Evolutionary conservation across 2,329 filamentous ascomycete species (phyloP), one percentile per base, ranked within the genome.

Genomic region (Pseudogymnoascus sp.): DNA sequence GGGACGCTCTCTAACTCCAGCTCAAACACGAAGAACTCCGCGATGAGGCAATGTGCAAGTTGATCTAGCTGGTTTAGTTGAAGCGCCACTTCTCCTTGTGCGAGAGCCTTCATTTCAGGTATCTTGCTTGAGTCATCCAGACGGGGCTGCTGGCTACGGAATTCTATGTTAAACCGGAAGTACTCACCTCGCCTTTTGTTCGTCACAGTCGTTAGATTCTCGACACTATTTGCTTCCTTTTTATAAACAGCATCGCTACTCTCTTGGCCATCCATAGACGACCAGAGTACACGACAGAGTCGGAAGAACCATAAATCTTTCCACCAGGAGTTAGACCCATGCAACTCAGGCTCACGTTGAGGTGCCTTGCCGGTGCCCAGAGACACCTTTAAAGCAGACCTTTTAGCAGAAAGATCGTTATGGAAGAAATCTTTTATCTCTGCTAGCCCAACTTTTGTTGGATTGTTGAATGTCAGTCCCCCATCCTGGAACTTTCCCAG

Each of bases 401-500:
- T 65, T 59, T 63, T 63, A 17, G 63, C 63, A 8, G 55, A 63
- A 12, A 17, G 15, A 41, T 66, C 60, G 21, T 63, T 51, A 31
- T 62, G 62, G 63, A 36, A 63, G 9, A 66, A 61, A 36, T 59
- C 62, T 31, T 63, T 64, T 36, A 67, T 63, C 65, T 69, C 65
- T 62, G 65, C 62, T 25, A 66, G 44, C 29, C 62, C 60, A 62
- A 68, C 55, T 31, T 65, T 62, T 9, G 66, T 35, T n/a, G 62
- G 66, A 25, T 68, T 67, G 44, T 69, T 68, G 39, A 62, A 58
- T 60, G n/a, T 63, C 13, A 69, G 63, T 12, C 64, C 65, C n/a
- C 64, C 60, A 51, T 69, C 67, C 64, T 69, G 61, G 64, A 69
- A 69, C 15, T 63, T 68, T 44, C 66, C 65, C n/a, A 68, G 48